phyloP scores from a whole-genome alignment of 371 early-diverging fungal genomes.

The Apophysomyces trapeziformis region DNA sequence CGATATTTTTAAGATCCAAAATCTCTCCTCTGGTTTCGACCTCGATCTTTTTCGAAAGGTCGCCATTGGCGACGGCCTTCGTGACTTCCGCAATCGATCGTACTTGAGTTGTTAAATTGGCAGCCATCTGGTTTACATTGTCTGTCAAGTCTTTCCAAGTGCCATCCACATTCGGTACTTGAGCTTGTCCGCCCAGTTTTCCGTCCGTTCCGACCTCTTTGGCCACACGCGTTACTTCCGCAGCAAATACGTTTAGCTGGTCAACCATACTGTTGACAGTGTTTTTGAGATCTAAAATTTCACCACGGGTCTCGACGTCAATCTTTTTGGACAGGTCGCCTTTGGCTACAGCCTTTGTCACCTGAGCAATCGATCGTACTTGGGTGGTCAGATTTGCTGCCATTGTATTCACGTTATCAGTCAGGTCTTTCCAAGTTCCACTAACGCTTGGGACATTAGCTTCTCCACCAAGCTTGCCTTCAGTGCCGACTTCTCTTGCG shows the following conservation, averaged over 20 bases:
- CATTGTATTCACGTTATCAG: slow-evolving; percentile 68
- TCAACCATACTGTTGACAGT: slow-evolving; percentile 78
- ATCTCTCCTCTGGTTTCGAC: slow-evolving; percentile 56
- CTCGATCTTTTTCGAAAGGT: slow-evolving; percentile 49
- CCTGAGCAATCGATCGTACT: slow-evolving; percentile 66
- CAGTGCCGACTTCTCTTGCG: slow-evolving; percentile 58
- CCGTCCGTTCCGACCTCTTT: slow-evolving; percentile 67
- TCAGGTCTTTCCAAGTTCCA: slow-evolving; percentile 71
- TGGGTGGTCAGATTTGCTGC: slow-evolving; percentile 67
- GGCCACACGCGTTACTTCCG: slow-evolving; percentile 65
- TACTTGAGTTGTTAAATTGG: slow-evolving; percentile 67
- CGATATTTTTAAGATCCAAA: slow-evolving; percentile 41
- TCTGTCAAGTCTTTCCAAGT: slow-evolving; percentile 69
- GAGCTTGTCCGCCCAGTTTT: slow-evolving; percentile 58
- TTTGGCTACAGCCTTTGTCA: slow-evolving; percentile 64
- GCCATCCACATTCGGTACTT: slow-evolving; percentile 60
- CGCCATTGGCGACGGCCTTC: slow-evolving; percentile 58
- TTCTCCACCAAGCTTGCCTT: slow-evolving; percentile 50
- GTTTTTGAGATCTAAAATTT: slow-evolving; percentile 70
- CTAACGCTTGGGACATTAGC: slow-evolving; percentile 53
- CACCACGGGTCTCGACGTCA: slow-evolving; percentile 69
- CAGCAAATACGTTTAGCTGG: slow-evolving; percentile 56
- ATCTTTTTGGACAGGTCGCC: slow-evolving; percentile 70
- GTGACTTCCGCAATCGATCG: slow-evolving; percentile 63
- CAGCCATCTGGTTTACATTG: slow-evolving; percentile 70